These are phyloP conservation scores for Kodamaea anthophila DNA, from an alignment of 1,139 yeast genomes.

Conservation along the genomic window DNA sequence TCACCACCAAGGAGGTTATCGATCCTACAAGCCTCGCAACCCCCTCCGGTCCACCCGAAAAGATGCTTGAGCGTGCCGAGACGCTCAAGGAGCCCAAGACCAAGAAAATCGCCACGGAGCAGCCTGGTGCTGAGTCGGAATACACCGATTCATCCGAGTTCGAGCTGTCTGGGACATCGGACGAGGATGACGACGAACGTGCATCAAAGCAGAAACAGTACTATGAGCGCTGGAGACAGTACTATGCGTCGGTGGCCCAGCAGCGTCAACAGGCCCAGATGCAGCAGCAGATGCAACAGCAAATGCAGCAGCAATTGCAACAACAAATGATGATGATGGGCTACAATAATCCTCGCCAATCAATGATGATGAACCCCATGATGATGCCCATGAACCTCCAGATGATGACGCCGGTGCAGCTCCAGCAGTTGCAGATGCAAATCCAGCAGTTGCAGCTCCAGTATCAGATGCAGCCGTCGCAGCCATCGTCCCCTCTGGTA, in stretches of 20 bases:
- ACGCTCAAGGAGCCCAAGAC: constrained; percentile 3
- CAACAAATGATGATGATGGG: constrained; percentile 11
- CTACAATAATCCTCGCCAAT: constrained; percentile 9
- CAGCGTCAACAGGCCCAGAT: constrained; percentile 18
- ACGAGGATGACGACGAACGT: constrained; percentile 14
- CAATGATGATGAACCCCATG: constrained; percentile 12
- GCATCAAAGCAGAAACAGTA: constrained; percentile 16
- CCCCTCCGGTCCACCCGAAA: constrained; percentile 5
- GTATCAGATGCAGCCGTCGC: constrained; percentile 3
- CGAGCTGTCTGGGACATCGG: constrained; percentile 11
- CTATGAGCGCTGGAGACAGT: constrained; percentile 26
- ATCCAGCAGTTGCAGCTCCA: constrained; percentile 10
- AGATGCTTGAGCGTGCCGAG: constrained; percentile 2
- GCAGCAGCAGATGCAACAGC: constrained; percentile 14
- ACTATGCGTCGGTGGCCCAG: constrained; percentile 21
- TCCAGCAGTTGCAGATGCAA: constrained; percentile 9
- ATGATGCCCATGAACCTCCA: constrained; percentile 8
- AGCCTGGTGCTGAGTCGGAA: constrained; percentile 6
- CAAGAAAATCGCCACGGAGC: constrained; percentile 3
- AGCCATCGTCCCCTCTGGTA: constrained; percentile 2
- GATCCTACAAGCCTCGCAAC: no score
- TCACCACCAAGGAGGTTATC: not conserved
- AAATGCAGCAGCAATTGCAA: constrained; percentile 8
- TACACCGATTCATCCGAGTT: constrained; percentile 11
- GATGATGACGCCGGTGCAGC: constrained; percentile 10